A percentile compares a stretch with the other conserved stretches of the same genome.
Conservation (phyloP, 225 moss, liverwort and hornwort species). For the Ulota crispa region DNA sequence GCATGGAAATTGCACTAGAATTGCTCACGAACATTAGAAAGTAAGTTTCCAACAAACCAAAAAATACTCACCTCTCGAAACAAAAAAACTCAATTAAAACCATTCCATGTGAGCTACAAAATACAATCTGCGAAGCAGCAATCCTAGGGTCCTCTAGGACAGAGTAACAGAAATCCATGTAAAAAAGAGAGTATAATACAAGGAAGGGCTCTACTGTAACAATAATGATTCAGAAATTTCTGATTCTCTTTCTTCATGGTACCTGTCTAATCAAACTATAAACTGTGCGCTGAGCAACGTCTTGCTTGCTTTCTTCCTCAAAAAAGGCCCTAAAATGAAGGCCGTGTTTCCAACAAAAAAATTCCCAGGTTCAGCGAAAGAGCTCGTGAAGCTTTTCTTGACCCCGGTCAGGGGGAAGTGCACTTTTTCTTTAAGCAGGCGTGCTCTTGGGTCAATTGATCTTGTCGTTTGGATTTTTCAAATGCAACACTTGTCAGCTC, state of each 20-base stretch:
- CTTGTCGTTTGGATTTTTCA: neutral
- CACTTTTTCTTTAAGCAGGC: conserved; percentile 21
- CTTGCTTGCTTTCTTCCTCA: conserved; percentile 7
- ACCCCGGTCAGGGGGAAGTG: neutral
- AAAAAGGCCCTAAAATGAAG: conserved; percentile 4
- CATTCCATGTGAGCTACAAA: neutral
- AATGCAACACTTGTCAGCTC: conserved; percentile 22
- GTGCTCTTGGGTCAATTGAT: conserved; percentile 17
- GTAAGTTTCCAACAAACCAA: neutral
- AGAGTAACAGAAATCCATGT: conserved; percentile 38
- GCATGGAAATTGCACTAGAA: neutral
- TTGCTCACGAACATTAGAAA: neutral
- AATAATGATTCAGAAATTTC: conserved; percentile 29
- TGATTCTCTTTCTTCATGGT: conserved; percentile 11
- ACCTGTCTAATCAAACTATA: conserved; percentile 19
- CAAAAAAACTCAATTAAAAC: neutral
- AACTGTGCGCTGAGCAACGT: conserved; percentile 9
- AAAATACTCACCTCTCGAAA: neutral
- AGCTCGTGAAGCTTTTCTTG: conserved; percentile 3
- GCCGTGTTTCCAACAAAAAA: conserved; percentile 5
- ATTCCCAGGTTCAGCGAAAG: conserved; percentile 2
- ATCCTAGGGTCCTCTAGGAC: neutral
- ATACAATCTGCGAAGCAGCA: conserved; percentile 13
- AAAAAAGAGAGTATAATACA: conserved; percentile 35
- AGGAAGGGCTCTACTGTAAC: conserved; percentile 21